Base-by-base conservation (phyloP, 2,329 filamentous ascomycete species). In the Neopestalotiopsis sp. region DNA sequence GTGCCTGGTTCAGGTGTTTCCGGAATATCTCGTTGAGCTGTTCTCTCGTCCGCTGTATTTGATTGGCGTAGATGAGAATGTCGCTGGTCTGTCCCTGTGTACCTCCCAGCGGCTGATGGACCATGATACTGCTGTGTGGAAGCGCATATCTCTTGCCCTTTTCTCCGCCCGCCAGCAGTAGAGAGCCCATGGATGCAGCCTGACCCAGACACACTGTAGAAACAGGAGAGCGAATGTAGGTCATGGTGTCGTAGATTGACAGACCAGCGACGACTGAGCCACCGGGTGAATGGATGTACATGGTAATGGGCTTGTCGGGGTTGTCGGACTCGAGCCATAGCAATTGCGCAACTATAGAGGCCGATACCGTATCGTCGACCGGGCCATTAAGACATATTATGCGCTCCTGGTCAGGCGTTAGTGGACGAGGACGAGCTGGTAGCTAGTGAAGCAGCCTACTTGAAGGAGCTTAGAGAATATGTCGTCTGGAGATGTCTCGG, bases 161-260 rank as follows among this genome's bases (percentile, higher is more conserved):
- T 69, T 94, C 89, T 24, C 97, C 96, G 61, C 95, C 96, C 62
- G 93, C 92, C 0, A 99, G 89, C 1, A 99, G 85, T 30, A 99
- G 86, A 1, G 92, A 94, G 5, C 95, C 96, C 96, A 99, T 99
- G 3, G 92, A 96, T 1, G 96, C 95, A 0, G 97, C 96, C 76
- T 97, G 94, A 7, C 96, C 96, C 58, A 99, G 89, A 77, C 96
- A 98, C 38, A 99, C 96, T 0, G 96, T 99, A 58, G 92, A 95
- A 0, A 99, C 94, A 1, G 95, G 94, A 2, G 93, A 93, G 70
- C 92, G 91, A 78, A 99, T 98, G 81, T 99, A 99, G 74, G 92
- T 91, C 95, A 99, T 98, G 13, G 96, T 99, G 80, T 99, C 96
- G 86, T 99, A 99, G 76, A 99, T 98, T 32, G 96, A 95, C 70